Conservation (phyloP, 257 asterid species). For the Salvia splendens region DNA sequence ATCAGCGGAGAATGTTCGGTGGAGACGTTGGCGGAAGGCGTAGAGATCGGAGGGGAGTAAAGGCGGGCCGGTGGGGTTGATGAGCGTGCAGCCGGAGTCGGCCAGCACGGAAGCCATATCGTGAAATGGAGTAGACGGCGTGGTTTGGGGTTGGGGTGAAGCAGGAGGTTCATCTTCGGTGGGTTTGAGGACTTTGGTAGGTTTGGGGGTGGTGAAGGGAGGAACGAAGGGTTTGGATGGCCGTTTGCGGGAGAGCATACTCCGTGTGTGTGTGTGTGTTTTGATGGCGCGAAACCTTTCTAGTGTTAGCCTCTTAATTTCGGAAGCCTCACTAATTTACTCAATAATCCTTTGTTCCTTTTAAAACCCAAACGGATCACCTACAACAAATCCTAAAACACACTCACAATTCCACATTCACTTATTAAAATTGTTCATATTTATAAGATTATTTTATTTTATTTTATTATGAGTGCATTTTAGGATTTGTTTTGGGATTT, state of each 20-base stretch:
- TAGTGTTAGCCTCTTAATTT: not conserved
- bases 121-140: slow-evolving; percentile 33
- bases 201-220: slow-evolving; percentile 42
- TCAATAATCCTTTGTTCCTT: too few relatives aligned
- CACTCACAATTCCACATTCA: too few relatives aligned
- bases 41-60: slow-evolving; percentile 67
- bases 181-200: slow-evolving; percentile 47
- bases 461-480: too few relatives aligned
- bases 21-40: slow-evolving; percentile 60
- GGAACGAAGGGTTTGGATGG: slow-evolving; percentile 54
- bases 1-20: slow-evolving; percentile 50
- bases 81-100: slow-evolving; percentile 74
- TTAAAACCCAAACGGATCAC: too few relatives aligned
- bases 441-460: too few relatives aligned
- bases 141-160: slow-evolving; percentile 20
- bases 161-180: slow-evolving; percentile 27
- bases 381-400: too few relatives aligned
- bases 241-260: slow-evolving; percentile 58
- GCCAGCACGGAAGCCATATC: slow-evolving; percentile 65
- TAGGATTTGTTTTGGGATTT: too few relatives aligned
- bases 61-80: slow-evolving; percentile 64
- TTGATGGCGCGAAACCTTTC: not conserved
- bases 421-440: too few relatives aligned
- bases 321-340: too few relatives aligned
- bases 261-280: not conserved